These are phyloP conservation scores for Serendipita sp. DNA, from an alignment of 768 basidiomycete genomes.

Conservation along the genomic window DNA sequence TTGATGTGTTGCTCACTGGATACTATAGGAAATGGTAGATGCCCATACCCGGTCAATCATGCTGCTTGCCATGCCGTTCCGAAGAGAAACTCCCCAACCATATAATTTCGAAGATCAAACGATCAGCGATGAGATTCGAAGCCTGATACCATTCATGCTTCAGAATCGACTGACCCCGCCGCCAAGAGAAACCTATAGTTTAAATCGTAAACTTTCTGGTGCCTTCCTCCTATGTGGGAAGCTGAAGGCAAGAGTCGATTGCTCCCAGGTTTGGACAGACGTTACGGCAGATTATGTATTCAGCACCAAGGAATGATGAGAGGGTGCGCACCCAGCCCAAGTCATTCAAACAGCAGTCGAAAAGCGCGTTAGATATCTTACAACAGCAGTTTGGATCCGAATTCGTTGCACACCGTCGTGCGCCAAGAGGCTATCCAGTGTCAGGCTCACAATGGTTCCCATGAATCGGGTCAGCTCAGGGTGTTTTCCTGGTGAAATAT, in stretches of 20 bases:
- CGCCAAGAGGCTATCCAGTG: no score
- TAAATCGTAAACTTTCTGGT: constrained; percentile 80
- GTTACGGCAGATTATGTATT: constrained; percentile 31
- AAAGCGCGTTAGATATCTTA: no score
- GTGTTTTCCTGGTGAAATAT: no score
- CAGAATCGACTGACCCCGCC: constrained; percentile 78
- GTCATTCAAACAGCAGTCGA: no score
- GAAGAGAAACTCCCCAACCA: constrained; percentile 39
- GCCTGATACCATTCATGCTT: constrained; percentile 80
- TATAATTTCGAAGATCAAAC: constrained; percentile 57
- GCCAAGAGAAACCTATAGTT: constrained; percentile 83
- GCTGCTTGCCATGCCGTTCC: constrained; percentile 79
- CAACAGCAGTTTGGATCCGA: no score
- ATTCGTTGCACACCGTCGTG: no score
- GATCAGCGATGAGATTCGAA: constrained; percentile 63
- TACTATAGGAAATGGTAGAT: constrained; percentile 58
- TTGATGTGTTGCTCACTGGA: not conserved
- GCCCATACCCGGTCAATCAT: constrained; percentile 75
- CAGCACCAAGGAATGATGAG: not conserved
- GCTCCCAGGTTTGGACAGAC: constrained; percentile 58
- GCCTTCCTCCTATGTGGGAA: constrained; percentile 65
- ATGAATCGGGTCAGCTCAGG: no score
- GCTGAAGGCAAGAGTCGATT: constrained; percentile 57
- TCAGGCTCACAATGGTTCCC: no score
- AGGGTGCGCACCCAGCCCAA: no score